Base-by-base conservation (phyloP, 73 alveolate species). In the Paramecium bursaria region DNA sequence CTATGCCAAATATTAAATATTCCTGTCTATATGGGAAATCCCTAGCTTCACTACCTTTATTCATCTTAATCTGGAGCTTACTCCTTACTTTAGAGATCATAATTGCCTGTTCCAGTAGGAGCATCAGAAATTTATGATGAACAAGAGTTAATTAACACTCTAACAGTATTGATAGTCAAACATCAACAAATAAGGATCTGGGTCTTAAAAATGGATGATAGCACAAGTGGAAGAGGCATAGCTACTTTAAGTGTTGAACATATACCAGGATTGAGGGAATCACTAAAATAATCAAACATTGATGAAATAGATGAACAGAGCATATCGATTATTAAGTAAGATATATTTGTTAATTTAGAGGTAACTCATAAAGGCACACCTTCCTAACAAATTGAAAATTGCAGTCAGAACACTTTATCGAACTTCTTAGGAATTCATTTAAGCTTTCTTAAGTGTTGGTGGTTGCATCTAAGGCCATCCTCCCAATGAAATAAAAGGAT, bases 91-190 rank as follows among this genome's bases (percentile, higher is more conserved):
- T 39, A 21, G 15, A 67, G 44, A 39, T 67, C 60, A 7, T 25
- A 67, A 30, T 39, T 67, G 0, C 60, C 60, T 6, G 44, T 57
- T 9, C 44, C 82, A 15, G 60, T 57, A 21, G 82, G 82, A 19
- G 82, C 82, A 39, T 67, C 82, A 10, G 82, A 67, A 17, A 67
- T 67, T 11, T 67, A 67, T 67, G 82, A 67, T 67, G 82, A 67
- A 67, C 33, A 39, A 3, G 82, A 67, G 22, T 30, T 67, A 1
- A 39, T 35, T 13, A 67, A 67, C 44, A 67, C 82, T 4, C 14
- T 67, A 35, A 67, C 82, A 35, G 82, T 67, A 13, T 42, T 67
- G 55, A 67, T 67, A 2, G 82, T 67, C 3, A 67, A 67, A 47
- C 33, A 67, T 67, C 49, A 33, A 7, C 33, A 9, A 9, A 67